Conservation (phyloP, 148 eudicot genomes). For the Rhododendron griersonianum region DNA sequence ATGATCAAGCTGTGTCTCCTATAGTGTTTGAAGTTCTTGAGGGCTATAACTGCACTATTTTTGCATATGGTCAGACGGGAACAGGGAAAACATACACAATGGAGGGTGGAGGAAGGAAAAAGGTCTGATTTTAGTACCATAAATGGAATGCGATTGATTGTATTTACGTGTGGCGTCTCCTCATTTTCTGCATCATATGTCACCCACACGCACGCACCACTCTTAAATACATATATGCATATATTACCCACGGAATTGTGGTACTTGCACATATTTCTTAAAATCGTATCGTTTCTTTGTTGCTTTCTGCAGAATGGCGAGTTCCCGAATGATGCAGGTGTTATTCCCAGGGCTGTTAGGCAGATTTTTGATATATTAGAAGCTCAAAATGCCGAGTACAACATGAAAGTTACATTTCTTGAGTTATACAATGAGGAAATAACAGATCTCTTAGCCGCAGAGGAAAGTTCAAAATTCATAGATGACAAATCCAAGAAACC, state of each 20-base stretch:
- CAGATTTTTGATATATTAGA: slow-evolving; percentile 87
- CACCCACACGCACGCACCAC: background rate
- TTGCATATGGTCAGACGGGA: slow-evolving; percentile 99
- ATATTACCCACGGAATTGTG: background rate
- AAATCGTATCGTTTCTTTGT: background rate
- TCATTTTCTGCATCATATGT: background rate
- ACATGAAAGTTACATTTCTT: slow-evolving; percentile 87
- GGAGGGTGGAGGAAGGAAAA: slow-evolving; percentile 97
- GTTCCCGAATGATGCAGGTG: slow-evolving; percentile 92
- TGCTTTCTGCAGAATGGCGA: slow-evolving; percentile 73
- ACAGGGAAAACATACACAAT: slow-evolving; percentile 98
- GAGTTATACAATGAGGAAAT: slow-evolving; percentile 97
- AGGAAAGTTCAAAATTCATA: slow-evolving; percentile 58
- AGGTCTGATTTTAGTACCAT: slow-evolving; percentile 37
- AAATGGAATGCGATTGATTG: background rate
- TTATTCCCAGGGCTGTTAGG: slow-evolving; percentile 93
- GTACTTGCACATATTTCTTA: background rate
- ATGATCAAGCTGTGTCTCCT: slow-evolving; percentile 81
- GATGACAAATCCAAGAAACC: slow-evolving; percentile 98
- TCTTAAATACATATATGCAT: background rate
- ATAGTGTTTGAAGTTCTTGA: slow-evolving; percentile 92
- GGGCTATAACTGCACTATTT: slow-evolving; percentile 97
- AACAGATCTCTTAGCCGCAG: slow-evolving; percentile 90
- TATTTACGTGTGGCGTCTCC: background rate
- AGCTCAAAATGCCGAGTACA: slow-evolving; percentile 89